Evolutionary conservation across 495 filamentous ascomycete species (phyloP).

Genomic region (Neurospora sublineolata): DNA sequence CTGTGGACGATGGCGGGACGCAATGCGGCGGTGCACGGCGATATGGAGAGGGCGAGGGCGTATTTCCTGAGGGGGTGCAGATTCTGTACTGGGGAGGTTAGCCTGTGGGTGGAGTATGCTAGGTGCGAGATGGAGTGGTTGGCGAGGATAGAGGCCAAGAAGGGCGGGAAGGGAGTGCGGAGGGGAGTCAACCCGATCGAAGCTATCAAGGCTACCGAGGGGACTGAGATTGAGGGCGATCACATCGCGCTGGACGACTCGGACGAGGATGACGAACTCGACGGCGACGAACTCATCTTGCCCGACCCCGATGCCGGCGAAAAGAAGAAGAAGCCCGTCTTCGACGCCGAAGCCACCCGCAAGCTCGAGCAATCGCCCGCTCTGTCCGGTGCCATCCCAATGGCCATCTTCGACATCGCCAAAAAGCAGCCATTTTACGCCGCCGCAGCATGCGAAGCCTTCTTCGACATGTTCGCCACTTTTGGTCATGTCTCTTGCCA

Average conservation of each 20-base stretch:
- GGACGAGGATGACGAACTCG: constrained; percentile 27
- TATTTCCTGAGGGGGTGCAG: constrained; percentile 84
- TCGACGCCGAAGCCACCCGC: constrained; percentile 46
- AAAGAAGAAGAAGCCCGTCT: constrained; percentile 22
- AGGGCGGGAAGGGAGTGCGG: constrained; percentile 48
- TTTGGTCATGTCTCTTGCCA: constrained; percentile 56
- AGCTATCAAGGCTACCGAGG: constrained; percentile 28
- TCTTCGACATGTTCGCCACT: constrained; percentile 66
- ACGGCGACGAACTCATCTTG: constrained; percentile 32
- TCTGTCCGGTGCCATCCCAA: constrained; percentile 78
- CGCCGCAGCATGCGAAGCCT: constrained; percentile 51
- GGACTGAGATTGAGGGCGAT: constrained; percentile 17
- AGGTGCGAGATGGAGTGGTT: constrained; percentile 89
- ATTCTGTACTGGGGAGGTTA: constrained; percentile 63
- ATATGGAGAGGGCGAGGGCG: constrained; percentile 68
- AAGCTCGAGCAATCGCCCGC: constrained; percentile 68
- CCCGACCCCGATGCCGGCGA: constrained; percentile 26
- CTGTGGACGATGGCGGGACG: constrained; percentile 83
- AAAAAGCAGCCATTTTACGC: constrained; percentile 64
- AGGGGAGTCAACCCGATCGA: constrained; percentile 26
- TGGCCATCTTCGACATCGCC: constrained; percentile 82
- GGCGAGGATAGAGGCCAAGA: constrained; percentile 61
- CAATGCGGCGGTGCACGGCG: constrained; percentile 60
- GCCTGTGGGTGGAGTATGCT: constrained; percentile 80
- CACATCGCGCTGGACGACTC: constrained; percentile 27